A percentile compares a stretch with the other conserved stretches of the same genome.
Evolutionary conservation across 1,139 yeast species (phyloP).

Genomic region (Yamadazyma atlantica): DNA sequence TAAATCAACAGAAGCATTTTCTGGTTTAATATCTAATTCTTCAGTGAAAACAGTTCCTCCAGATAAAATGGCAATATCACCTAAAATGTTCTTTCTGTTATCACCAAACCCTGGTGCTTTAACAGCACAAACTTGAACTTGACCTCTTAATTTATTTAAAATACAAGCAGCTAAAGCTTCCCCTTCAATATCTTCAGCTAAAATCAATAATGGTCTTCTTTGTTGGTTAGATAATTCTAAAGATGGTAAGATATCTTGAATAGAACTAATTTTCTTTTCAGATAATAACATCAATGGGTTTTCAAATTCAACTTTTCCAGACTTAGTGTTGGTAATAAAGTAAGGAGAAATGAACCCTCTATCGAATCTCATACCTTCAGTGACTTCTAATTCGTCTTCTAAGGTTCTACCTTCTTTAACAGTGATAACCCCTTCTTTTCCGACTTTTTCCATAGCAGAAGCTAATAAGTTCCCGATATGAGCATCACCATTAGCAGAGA

Average conservation of each 20-base stretch:
- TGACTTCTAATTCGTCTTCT: conserved; percentile 95
- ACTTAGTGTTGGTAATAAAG: conserved; percentile 94
- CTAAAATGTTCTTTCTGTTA: conserved; percentile 96
- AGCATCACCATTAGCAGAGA: conserved; percentile 94
- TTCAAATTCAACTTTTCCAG: conserved; percentile 97
- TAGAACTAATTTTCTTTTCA: conserved; percentile 92
- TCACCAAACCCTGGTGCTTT: conserved; percentile 99
- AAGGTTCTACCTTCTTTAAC: conserved; percentile 96
- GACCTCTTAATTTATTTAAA: conserved; percentile 97
- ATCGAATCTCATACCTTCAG: conserved; percentile 99
- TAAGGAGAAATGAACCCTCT: conserved; percentile 98
- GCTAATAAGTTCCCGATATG: conserved; percentile 95
- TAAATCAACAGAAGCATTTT: conserved; percentile 87
- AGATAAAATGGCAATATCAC: conserved; percentile 94
- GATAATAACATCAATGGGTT: conserved; percentile 87
- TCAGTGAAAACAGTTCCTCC: conserved; percentile 99
- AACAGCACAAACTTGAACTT: conserved; percentile 97
- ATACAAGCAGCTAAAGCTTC: conserved; percentile 99
- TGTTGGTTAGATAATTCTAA: conserved; percentile 91
- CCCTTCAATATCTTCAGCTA: conserved; percentile 98
- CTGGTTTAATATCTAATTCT: conserved; percentile 96
- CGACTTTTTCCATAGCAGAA: conserved; percentile 98
- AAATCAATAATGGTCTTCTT: conserved; percentile 91
- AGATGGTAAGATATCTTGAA: conserved; percentile 92
- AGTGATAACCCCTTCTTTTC: conserved; percentile 99